A percentile compares a stretch with the other conserved stretches of the same genome.
phyloP scores from a whole-genome alignment of 768 basidiomycete genomes.

The Neoboletus brunneissimus region DNA sequence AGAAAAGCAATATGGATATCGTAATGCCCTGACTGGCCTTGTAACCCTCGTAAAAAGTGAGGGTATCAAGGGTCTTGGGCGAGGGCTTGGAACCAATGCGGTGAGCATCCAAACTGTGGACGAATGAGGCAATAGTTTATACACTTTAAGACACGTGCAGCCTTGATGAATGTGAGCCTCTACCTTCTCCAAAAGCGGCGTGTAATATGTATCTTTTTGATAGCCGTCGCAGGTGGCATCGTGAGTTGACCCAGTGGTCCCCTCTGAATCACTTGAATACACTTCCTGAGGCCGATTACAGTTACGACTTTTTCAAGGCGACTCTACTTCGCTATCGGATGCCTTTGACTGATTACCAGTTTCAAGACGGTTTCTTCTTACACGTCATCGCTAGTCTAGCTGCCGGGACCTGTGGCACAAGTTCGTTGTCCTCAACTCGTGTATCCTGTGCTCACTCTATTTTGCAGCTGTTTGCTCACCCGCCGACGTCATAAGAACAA shows the following conservation, averaged over 20 bases:
- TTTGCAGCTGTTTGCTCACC: conserved; percentile 71
- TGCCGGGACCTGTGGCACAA: conserved; percentile 76
- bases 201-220: conserved; percentile 7
- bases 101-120: conserved; percentile 38
- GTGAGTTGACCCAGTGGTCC: conserved; percentile 43
- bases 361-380: conserved; percentile 63
- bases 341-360: conserved; percentile 56
- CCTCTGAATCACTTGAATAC: not conserved
- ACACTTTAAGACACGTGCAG: conserved; percentile 48
- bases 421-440: conserved; percentile 39
- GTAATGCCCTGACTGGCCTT: conserved; percentile 77
- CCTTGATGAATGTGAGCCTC: conserved; percentile 68
- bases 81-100: conserved; percentile 78
- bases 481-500: conserved; percentile 71
- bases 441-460: conserved; percentile 2
- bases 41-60: conserved; percentile 62
- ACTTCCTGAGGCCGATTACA: conserved; percentile 27
- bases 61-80: conserved; percentile 61
- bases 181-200: not conserved
- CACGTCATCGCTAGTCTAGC: conserved; percentile 65
- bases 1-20: conserved; percentile 72
- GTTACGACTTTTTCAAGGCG: conserved; percentile 76
- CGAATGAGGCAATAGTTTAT: conserved; percentile 1
- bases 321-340: conserved; percentile 50
- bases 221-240: conserved; percentile 82